Base-by-base conservation (phyloP, 768 basidiomycete genomes). In the Panellus pusillus region DNA sequence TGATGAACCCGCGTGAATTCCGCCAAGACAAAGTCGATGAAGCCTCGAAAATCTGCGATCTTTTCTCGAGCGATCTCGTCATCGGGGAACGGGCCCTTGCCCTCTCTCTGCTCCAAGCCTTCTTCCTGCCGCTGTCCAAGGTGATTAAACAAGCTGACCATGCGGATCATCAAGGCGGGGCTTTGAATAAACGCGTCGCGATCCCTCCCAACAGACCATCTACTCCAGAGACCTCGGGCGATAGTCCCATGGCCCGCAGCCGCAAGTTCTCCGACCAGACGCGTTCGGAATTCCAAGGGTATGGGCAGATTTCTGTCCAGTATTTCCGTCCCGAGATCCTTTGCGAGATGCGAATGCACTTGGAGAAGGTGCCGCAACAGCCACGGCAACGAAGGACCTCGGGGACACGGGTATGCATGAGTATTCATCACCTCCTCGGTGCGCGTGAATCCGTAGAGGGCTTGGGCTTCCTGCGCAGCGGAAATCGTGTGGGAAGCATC, bases 201-300 rank as follows among this genome's bases (percentile, higher is more conserved):
- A 44, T 79, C 76, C 46, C 56, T 65, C 18, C 79, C 80, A 37
- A 57, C 62, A 1, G 79, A 68, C 63, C 79, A 84, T 55, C 75
- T 73, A 58, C 80, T 78, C 83, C 84, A 89, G 15, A 89, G 73
- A 8, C 63, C 60, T 17, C 83, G 74, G 18, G 85, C 79, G 14
- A 75, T 64, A 6, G 57, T 65, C 4, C 76, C 74, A 42, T 81
- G 77, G 8, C 85, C 83, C 19, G 68, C 64, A 20, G 65, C 60
- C 1, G 84, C 85, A 7, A 69, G 57, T 15, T 74, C 55, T 0
- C 72, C 60, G 52, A 89, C 78, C 56, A 88, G 78, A 6, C 63
- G 64, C 4, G 77, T 74, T n/a, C 83, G 79, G 54, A 69, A 69
- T 31, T 72, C 63, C 3, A 72, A 58, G 2, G 78, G 76, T 40